Percentiles rank a stretch among this genome's conserved stretches.
phyloP scores from a whole-genome alignment of 2,329 filamentous ascomycete genomes.

The Nothopassalora personata region DNA sequence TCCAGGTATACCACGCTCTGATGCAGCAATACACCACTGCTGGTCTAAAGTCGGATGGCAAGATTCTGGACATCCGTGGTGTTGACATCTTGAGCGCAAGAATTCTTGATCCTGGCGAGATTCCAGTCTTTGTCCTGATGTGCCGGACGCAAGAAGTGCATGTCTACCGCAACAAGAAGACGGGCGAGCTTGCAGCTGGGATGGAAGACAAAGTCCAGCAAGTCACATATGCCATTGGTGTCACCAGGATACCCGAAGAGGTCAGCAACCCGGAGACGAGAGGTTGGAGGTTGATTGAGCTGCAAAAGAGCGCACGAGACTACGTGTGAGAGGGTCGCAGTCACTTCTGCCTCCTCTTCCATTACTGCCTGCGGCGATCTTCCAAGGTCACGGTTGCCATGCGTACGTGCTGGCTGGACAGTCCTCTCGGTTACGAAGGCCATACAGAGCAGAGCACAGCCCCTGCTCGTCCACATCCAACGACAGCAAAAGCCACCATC shows the following conservation, averaged over 20 bases:
- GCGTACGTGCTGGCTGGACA: neutral
- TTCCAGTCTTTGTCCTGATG: slow-evolving; percentile 94
- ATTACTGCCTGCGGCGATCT: neutral
- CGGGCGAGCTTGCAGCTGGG: slow-evolving; percentile 80
- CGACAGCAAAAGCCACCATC: neutral
- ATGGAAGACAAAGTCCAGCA: slow-evolving; percentile 99
- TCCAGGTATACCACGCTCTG: slow-evolving; percentile 91
- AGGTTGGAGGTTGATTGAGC: slow-evolving; percentile 94
- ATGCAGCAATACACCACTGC: slow-evolving; percentile 93
- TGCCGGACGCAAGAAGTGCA: slow-evolving; percentile 97
- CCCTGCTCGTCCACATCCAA: neutral
- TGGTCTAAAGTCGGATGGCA: slow-evolving; percentile 88
- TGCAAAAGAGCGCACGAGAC: slow-evolving; percentile 96
- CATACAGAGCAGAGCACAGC: neutral
- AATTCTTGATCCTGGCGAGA: slow-evolving; percentile 77
- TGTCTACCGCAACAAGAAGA: slow-evolving; percentile 90
- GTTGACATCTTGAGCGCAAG: slow-evolving; percentile 81
- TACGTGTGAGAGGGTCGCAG: slow-evolving; percentile 55
- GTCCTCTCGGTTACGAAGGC: neutral
- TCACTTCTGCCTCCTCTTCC: neutral
- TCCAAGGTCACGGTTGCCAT: neutral
- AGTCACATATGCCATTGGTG: slow-evolving; percentile 95
- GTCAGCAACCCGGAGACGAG: slow-evolving; percentile 95
- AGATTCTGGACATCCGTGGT: slow-evolving; percentile 89
- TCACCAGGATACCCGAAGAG: slow-evolving; percentile 89